These are phyloP conservation scores for Micractinium sp. DNA, from an alignment of 139 green algal genomes.

Conservation along the genomic window DNA sequence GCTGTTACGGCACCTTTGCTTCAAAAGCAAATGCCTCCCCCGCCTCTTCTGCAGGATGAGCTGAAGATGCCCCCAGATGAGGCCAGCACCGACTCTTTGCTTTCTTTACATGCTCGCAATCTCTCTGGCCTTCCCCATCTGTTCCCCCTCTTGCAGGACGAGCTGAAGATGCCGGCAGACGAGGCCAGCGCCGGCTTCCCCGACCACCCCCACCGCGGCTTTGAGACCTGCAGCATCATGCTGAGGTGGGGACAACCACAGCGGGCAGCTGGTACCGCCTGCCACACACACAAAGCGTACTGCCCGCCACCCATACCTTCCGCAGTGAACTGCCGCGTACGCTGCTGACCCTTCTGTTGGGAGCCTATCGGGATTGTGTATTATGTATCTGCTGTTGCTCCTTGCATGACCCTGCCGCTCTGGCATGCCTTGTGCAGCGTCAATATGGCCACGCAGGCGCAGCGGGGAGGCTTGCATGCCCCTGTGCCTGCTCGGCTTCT, in stretches of 20 bases:
- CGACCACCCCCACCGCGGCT: constrained; percentile 83
- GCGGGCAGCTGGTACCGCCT: no score
- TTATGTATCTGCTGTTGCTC: no score
- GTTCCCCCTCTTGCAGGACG: constrained; percentile 42
- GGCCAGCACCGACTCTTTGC: background rate
- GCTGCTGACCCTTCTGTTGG: no score
- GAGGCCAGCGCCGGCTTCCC: constrained; percentile 75
- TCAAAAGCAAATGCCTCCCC: no score
- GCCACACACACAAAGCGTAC: background rate
- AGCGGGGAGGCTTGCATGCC: background rate
- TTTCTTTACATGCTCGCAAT: background rate
- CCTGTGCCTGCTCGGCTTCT: background rate
- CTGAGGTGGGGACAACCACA: constrained; percentile 35
- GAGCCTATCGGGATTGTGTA: no score
- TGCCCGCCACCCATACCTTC: background rate
- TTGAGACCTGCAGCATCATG: constrained; percentile 95
- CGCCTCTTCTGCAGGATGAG: constrained; percentile 58
- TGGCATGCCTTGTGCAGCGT: no score
- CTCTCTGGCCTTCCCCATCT: background rate
- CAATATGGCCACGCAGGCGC: no score
- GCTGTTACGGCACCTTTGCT: constrained; percentile 44
- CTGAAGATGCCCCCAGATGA: constrained; percentile 58
- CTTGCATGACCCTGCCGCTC: no score
- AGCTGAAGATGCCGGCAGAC: constrained; percentile 72
- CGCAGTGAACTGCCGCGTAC: no score